Evolutionary conservation across 768 basidiomycete genomes (phyloP), one percentile per base, ranked within the genome.

Genomic region (Tricholoma flavovirens): DNA sequence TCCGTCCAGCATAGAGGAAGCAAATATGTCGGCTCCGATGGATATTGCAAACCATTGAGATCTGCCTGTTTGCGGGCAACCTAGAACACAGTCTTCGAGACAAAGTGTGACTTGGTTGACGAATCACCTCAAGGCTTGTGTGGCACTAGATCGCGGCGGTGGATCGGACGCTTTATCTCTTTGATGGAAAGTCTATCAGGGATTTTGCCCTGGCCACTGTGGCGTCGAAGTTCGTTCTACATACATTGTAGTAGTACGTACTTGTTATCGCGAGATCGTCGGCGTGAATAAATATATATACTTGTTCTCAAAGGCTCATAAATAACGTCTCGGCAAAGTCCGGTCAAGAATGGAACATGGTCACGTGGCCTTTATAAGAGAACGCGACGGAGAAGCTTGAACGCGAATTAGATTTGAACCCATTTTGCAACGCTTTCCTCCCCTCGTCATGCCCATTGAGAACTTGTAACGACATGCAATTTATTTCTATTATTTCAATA

Each of bases 371-470:
- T 56, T 59, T 50, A 62, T 56, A 60, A 58, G 60, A 53, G 43
- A 66, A n/a, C 69, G 69, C 69, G 69, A 61, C 63, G 17, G 15
- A 46, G 6, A 6, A 14, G 45, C 14, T 24, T 14, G 53, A 33
- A 19, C 26, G 58, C 49, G 26, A 55, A 32, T 10, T 33, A 36
- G 32, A 30, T 49, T 51, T 51, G 29, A 38, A 49, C 51, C 45
- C 40, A 48, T 50, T 30, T 40, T 38, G 17, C 32, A 40, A 49
- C 50, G 40, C 22, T 53, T 48, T 35, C 40, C 45, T 9, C 17
- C 19, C 21, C 35, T 10, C 21, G 40, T n/a, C 49, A 62, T 71
- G 69, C 69, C 72, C n/a, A 54, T 73, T 45, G 74, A 75, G 64
- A 61, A 71, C 24, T 60, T 75, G 74, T 73, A 60, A 55, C 66